Conservation (phyloP, 345 rosid genomes). For the Rhodomyrtus tomentosa region DNA sequence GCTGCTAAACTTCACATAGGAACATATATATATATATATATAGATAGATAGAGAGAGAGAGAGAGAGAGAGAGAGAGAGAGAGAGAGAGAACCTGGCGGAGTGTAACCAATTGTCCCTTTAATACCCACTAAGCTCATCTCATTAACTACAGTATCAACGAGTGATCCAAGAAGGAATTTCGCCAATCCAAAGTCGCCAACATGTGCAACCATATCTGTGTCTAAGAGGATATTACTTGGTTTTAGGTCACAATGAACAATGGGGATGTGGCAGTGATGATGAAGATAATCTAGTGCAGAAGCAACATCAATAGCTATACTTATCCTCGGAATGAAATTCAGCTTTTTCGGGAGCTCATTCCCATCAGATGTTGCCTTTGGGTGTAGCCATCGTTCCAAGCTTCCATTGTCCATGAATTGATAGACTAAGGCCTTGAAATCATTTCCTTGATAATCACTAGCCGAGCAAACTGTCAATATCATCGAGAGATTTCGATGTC, state of each 20-base stretch:
- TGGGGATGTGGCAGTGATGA: neutral
- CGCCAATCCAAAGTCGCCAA: neutral
- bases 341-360: neutral
- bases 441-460: neutral
- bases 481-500: neutral
- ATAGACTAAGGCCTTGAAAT: neutral
- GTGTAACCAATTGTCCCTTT: neutral
- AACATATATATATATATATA: too few species aligned
- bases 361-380: neutral
- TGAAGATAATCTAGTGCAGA: neutral
- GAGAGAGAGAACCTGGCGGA: neutral
- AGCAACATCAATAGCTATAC: neutral
- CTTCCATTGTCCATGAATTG: neutral
- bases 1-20: neutral
- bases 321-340: neutral
- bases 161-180: neutral
- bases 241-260: neutral
- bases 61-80: too few species aligned
- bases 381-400: neutral
- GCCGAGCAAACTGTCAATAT: neutral
- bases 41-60: too few species aligned
- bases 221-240: neutral
- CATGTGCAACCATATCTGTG: neutral
- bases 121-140: neutral
- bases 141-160: neutral